Evolutionary conservation across 2,329 filamentous ascomycete genomes (phyloP).

Genomic region (Davidsoniella eucalypti): DNA sequence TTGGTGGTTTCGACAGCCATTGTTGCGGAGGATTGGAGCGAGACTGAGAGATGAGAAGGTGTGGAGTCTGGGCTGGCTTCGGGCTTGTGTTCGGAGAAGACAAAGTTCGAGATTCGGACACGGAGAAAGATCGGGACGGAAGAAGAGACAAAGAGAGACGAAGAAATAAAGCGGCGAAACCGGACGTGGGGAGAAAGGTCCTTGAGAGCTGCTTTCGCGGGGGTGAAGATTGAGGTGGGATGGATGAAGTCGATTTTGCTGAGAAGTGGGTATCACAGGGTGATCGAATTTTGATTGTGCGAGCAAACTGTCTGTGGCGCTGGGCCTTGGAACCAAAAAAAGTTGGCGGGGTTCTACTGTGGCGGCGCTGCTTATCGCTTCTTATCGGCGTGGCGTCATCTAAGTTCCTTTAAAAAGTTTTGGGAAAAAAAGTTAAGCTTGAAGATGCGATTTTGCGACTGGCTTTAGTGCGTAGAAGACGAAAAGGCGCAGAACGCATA

Average conservation of each 20-base stretch:
- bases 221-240: conserved; percentile 7
- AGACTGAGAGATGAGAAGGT: not conserved
- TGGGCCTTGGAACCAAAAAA: not conserved
- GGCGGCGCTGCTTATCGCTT: not conserved
- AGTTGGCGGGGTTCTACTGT: not conserved
- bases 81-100: not conserved
- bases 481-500: not conserved
- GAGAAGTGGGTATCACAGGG: conserved; percentile 9
- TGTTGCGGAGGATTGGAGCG: conserved; percentile 29
- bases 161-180: not conserved
- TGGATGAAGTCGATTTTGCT: conserved; percentile 12
- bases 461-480: not conserved
- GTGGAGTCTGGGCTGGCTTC: not conserved
- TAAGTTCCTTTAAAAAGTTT: conserved; percentile 6
- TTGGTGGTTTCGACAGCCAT: conserved; percentile 71
- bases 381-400: conserved; percentile 1
- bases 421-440: conserved; percentile 3
- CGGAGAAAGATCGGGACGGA: not conserved
- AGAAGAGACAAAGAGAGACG: not conserved
- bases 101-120: conserved; percentile 1
- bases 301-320: conserved; percentile 5
- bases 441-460: conserved; percentile 1
- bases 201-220: conserved; percentile 7
- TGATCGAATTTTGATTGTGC: conserved; percentile 12
- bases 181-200: conserved; percentile 1